Evolutionary conservation across 306 rosid species (phyloP), one percentile per base, ranked within the genome.

Genomic region (Albizia julibrissin): DNA sequence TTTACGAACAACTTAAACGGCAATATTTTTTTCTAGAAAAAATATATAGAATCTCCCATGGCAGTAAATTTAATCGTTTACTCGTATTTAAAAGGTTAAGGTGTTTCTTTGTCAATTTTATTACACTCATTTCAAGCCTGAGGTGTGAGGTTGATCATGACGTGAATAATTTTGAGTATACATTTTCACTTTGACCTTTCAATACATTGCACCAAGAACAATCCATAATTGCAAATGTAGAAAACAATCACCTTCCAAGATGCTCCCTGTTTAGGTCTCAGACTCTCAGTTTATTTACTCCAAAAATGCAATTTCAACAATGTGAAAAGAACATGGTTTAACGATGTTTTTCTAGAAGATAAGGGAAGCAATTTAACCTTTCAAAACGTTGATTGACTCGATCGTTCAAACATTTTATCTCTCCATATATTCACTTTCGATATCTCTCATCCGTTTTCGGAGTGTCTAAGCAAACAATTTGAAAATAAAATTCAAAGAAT

Each of bases 131-230:
- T 43, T 43, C 46, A 70, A 70, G n/a, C 39, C 31, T 1, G 24
- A 80, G 64, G 19, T 18, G 31, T 1, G 18, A 31, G 68, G 72
- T 43, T 43, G 78, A n/a, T n/a, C n/a, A n/a, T n/a, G n/a, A 72
- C 40, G 21, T 59, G 37, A 58, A 71, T 47, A 40, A 69, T 31
- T 80, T 3, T 9, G 24, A 31, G 13, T 2, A 24, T 61, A 22
- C 64, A 43, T 13, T 72, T 72, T 42, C 82, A 29, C 29, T 31
- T 72, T 61, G 84, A 46, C 65, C 39, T 10, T 19, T 59, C 34
- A 18, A 74, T 74, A 50, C 80, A 74, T 66, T 81, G 84, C 80
- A 81, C 75, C 75, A 39, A 66, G 75, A 2, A 71, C 24, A 13
- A 12, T 39, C 46, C 39, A 64, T 47, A 64, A 62, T 49, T 72